These are phyloP conservation scores for Pseudogymnoascus sp. DNA, from an alignment of 2,329 filamentous ascomycete species.

Conservation along the genomic window DNA sequence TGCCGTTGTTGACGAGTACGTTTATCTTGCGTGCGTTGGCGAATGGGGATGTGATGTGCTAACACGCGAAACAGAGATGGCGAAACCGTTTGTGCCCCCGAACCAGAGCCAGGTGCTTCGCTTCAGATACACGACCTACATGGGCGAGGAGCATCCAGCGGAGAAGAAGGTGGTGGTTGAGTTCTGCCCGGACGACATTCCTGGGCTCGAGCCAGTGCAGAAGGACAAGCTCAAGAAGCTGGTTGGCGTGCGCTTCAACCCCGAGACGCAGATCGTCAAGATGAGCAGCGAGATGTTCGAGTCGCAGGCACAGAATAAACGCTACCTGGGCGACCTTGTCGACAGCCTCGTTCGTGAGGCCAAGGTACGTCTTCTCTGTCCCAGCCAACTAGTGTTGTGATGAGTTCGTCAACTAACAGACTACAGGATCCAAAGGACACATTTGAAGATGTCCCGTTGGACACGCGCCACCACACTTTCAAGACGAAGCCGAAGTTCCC, in stretches of 20 bases:
- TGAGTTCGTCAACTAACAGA: slow-evolving; percentile 15
- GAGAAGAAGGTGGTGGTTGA: slow-evolving; percentile 91
- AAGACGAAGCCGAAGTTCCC: slow-evolving; percentile 68
- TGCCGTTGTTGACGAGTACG: slow-evolving; percentile 84
- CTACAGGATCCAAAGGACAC: slow-evolving; percentile 63
- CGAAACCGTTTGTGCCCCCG: slow-evolving; percentile 72
- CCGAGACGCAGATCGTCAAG: slow-evolving; percentile 69
- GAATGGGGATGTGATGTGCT: slow-evolving; percentile 11
- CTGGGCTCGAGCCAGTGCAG: slow-evolving; percentile 58
- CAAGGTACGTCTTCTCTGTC: slow-evolving; percentile 42
- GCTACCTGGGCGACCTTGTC: slow-evolving; percentile 78
- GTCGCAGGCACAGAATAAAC: slow-evolving; percentile 91
- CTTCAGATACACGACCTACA: slow-evolving; percentile 94
- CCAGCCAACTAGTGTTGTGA: neutral
- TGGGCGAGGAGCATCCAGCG: slow-evolving; percentile 88
- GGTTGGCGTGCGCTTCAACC: slow-evolving; percentile 79
- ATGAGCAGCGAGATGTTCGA: slow-evolving; percentile 88
- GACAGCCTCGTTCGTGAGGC: slow-evolving; percentile 66
- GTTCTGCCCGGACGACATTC: slow-evolving; percentile 69
- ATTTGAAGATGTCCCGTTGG: slow-evolving; percentile 83
- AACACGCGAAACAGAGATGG: slow-evolving; percentile 54
- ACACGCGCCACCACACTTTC: slow-evolving; percentile 74
- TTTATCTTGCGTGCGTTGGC: slow-evolving; percentile 21
- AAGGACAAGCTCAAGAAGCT: slow-evolving; percentile 80
- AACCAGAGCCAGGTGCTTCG: slow-evolving; percentile 63